phyloP scores from a whole-genome alignment of 371 early-diverging fungal species.

The Batrachochytrium dendrobatidis region DNA sequence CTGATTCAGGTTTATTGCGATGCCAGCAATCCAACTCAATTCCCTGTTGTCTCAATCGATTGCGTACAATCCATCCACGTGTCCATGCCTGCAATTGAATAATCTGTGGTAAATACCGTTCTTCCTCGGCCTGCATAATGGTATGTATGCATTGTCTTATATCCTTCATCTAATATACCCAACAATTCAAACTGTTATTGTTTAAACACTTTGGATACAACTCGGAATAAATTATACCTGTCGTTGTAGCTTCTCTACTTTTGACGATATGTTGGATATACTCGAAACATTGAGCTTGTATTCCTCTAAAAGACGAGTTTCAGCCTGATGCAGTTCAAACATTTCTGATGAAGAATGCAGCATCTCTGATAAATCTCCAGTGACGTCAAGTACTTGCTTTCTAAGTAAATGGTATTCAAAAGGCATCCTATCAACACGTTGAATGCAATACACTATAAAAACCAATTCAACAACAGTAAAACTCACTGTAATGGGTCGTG shows the following conservation, averaged over 20 bases:
- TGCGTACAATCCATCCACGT: constrained; percentile 4
- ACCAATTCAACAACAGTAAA: too few relatives aligned
- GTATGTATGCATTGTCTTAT: constrained; percentile 6
- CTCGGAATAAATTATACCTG: neutral
- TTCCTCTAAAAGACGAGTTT: neutral
- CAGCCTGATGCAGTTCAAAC: constrained; percentile 2
- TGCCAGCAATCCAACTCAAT: neutral
- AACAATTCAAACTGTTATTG: neutral
- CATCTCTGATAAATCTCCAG: neutral
- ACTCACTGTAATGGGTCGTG: too few relatives aligned
- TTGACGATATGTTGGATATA: neutral
- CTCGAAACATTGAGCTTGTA: neutral
- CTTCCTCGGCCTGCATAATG: constrained; percentile 9
- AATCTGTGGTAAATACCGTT: constrained; percentile 4
- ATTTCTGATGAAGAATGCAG: constrained; percentile 2
- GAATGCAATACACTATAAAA: too few relatives aligned
- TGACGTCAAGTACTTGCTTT: too few relatives aligned
- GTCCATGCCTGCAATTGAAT: constrained; percentile 1
- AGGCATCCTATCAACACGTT: too few relatives aligned
- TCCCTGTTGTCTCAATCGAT: neutral
- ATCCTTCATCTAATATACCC: constrained; percentile 5
- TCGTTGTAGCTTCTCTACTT: neutral
- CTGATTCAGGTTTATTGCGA: too few relatives aligned
- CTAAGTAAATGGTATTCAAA: too few relatives aligned
- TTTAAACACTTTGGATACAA: neutral